Evolutionary conservation across 345 rosid species (phyloP), one percentile per base, ranked within the genome.

Genomic region (Linum lewisii): DNA sequence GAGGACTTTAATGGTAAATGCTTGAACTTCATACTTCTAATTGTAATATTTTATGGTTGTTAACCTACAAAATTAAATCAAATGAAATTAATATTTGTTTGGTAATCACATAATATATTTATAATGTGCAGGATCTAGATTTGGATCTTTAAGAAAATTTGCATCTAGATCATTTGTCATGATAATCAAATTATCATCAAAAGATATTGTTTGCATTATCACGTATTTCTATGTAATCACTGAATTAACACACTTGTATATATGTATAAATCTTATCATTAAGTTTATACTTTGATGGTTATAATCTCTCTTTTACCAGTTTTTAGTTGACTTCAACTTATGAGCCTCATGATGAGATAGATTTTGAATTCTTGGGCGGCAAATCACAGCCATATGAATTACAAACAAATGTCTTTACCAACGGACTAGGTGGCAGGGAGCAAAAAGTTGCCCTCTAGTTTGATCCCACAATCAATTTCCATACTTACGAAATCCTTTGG

Each of bases 311-410:
- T 54, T 23, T 2, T 21, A n/a, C 4, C 19, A 32, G 26, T 23
- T 47, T 54, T 50, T 75, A 84, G 90, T 71, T 80, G 37, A 74
- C 65, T 53, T 86, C 95, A 0, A 45, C 73, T 6, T 24, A 68
- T 21, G 51, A 51, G 18, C 47, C 15, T 38, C 95, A 74, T 2
- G 90, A 84, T 49, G 95, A 89, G 69, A 24, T 81, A 18, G 97
- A 86, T 72, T 80, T 86, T 15, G 92, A 89, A 76, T 89, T 89
- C 63, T 60, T 84, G 36, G 97, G 97, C 0, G 81, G 80, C 36
- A 68, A 55, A 62, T 77, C 73, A 78, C 87, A 86, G 64, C 86
- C 89, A 6, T 65, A 65, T 38, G 38, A 44, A 7, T 49, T 86
- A 38, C 90, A 89, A 16, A 89, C 95, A 36, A 86, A 86, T 55